Evolutionary conservation across 805 yeast genomes (phyloP).

Genomic region (Zygosaccharomyces rouxii): DNA sequence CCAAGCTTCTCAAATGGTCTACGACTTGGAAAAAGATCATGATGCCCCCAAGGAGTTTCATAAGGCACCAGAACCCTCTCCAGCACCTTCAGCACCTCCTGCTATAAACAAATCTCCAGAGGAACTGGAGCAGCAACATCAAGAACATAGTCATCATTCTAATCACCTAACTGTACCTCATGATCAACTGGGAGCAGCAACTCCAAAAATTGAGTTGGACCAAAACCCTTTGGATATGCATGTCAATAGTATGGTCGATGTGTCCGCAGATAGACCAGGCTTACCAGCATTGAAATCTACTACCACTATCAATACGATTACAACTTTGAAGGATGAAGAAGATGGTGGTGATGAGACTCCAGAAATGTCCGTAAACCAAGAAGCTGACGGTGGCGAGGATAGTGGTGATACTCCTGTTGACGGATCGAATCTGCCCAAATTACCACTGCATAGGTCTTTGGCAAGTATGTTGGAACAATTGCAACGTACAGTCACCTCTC

Average conservation of each 20-base stretch:
- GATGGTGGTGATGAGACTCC: slow-evolving; percentile 10
- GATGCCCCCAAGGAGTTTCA: background rate
- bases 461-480: slow-evolving; percentile 50
- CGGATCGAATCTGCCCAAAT: slow-evolving; percentile 33
- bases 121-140: background rate
- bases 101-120: background rate
- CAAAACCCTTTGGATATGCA: slow-evolving; percentile 12
- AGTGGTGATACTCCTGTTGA: slow-evolving; percentile 2
- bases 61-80: background rate
- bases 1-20: slow-evolving; percentile 17
- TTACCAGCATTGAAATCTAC: slow-evolving; percentile 13
- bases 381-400: background rate
- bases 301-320: slow-evolving; percentile 14
- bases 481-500: slow-evolving; percentile 54
- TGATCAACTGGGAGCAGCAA: background rate
- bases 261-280: slow-evolving; percentile 7
- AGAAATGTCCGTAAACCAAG: slow-evolving; percentile 7
- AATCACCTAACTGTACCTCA: slow-evolving; percentile 1
- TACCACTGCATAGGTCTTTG: slow-evolving; percentile 56
- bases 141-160: slow-evolving; percentile 6
- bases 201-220: slow-evolving; percentile 8
- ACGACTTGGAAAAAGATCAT: slow-evolving; percentile 12
- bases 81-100: background rate
- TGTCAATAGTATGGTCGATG: slow-evolving; percentile 6
- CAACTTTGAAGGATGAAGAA: slow-evolving; percentile 11